Base-by-base conservation (phyloP, 1,284 basidiomycete species). In the Ceratobasidium sp. region DNA sequence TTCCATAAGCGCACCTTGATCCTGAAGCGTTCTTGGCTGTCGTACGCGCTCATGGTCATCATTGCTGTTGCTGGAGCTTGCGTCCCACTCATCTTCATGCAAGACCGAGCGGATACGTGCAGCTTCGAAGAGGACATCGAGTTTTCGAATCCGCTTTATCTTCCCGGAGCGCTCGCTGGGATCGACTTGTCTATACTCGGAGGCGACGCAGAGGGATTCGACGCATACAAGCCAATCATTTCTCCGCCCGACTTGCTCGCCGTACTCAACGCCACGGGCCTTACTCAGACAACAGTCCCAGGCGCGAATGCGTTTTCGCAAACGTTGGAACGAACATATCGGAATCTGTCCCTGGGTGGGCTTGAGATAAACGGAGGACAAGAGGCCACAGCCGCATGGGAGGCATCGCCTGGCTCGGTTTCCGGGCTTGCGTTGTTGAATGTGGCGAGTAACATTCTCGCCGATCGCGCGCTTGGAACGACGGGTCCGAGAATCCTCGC, bases 1-100 rank as follows among this genome's bases (percentile, higher is more conserved):
- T 91, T 93, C 84, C 86, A 91, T 80, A 95, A 95, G 83, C 90
- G 94, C 0, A 81, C 86, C n/a, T 85, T 94, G 39, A 88, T 95
- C 70, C 85, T 89, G 1, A 89, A 90, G 3, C 88, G 92, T 53
- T 91, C 90, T 80, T 95, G 92, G 92, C 84, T 95, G 12, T 87
- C 91, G 0, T 91, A 91, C 0, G 77, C 90, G 2, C 86, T 95
- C 7, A 87, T 90, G 0, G 85, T 94, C 13, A 80, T 91, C 13
- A 86, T 94, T 44, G 92, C 91, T 1, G 86, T 94, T 46, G 88
- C 89, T 15, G 94, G 91, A 4, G 86, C 91, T 0, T 89, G 90
- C 56, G 87, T 93, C 51, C 92, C 93, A 0, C 84, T 93, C 6
- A 87, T 92, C 79, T 94, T 92, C 87, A 85, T 95, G 73, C 83